A percentile compares a stretch with the other conserved stretches of the same genome.
Conservation (phyloP, 768 basidiomycete species). For the Lentinula detonsa region DNA sequence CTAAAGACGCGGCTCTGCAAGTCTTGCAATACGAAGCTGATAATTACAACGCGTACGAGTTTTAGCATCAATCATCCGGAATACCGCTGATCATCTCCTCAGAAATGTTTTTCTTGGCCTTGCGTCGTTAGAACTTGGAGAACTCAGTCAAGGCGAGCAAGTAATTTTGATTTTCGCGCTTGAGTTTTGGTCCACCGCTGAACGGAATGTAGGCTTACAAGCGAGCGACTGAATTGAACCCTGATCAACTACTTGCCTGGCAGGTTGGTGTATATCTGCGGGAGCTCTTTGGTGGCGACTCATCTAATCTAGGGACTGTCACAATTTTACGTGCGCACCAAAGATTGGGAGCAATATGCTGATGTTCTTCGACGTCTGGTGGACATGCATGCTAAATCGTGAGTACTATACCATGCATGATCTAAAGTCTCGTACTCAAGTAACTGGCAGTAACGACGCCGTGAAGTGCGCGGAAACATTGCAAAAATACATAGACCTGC, state of each 20-base stretch:
- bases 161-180: conserved; percentile 37
- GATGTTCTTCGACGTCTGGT: conserved; percentile 52
- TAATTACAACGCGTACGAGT: conserved; percentile 82
- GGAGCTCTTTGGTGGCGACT: conserved; percentile 7
- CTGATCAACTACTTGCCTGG: conserved; percentile 73
- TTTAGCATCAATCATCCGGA: neutral
- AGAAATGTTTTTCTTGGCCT: conserved; percentile 87
- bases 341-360: conserved; percentile 52
- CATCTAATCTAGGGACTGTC: conserved; percentile 53
- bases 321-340: conserved; percentile 62
- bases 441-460: conserved; percentile 53
- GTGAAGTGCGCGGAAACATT: conserved; percentile 75
- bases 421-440: neutral
- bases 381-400: conserved; percentile 55
- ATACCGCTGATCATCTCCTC: conserved; percentile 4
- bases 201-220: conserved; percentile 54
- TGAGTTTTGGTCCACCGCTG: neutral
- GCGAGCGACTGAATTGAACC: conserved; percentile 66
- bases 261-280: conserved; percentile 48
- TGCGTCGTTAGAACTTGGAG: conserved; percentile 69
- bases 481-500: conserved; percentile 68
- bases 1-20: conserved; percentile 59
- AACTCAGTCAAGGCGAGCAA: conserved; percentile 75
- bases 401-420: conserved; percentile 13
- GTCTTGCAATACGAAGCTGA: conserved; percentile 71